Base-by-base conservation (phyloP, 164 flowering plant species). In the Aristolochia fimbriata region DNA sequence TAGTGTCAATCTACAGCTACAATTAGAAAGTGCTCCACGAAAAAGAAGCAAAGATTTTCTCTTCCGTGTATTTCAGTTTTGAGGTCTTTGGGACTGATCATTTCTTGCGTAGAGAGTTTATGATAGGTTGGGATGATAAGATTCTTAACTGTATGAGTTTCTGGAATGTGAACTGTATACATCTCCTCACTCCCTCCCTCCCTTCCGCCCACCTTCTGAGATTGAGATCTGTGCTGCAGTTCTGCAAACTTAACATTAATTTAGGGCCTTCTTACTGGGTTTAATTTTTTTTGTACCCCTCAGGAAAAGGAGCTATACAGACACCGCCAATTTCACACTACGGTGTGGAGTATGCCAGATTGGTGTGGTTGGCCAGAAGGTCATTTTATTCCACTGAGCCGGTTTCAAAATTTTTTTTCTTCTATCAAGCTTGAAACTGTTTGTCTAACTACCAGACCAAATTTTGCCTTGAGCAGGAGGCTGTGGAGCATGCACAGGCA, bases 321-420 rank as follows among this genome's bases (percentile, higher is more conserved):
- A 90, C 72, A 90, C 98, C 20, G 75, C 85, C 55, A 90, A 83
- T 77, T 93, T 93, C 81, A 90, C 94, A 22, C 60, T 93, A 79
- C 91, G 98, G 9, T 93, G 98, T 62, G 97, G 91, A 13, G 94
- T 88, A 16, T 93, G 98, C 81, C 98, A 90, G 75, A 83, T 80
- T 33, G 98, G 98, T 59, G 80, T 87, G 25, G 62, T 81, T 3
- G 98, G 98, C 47, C 94, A 93, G 71, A 85, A 86, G 97, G 98
- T 93, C 13, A 46, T 6, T 37, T n/a, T 14, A 27, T 14, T 47
- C 14, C 19, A 24, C 23, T 47, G 13, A 33, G 14, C 15, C 22
- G 20, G 54, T 46, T 25, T 56, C 23, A 21, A 16, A 52, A 3
- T 21, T 21, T 3, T 3, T 3, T 37, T 37, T 37, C 43, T 37